Percentiles rank a stretch among this genome's conserved stretches.
phyloP scores from a whole-genome alignment of 805 yeast genomes.

The Candida silvatica region DNA sequence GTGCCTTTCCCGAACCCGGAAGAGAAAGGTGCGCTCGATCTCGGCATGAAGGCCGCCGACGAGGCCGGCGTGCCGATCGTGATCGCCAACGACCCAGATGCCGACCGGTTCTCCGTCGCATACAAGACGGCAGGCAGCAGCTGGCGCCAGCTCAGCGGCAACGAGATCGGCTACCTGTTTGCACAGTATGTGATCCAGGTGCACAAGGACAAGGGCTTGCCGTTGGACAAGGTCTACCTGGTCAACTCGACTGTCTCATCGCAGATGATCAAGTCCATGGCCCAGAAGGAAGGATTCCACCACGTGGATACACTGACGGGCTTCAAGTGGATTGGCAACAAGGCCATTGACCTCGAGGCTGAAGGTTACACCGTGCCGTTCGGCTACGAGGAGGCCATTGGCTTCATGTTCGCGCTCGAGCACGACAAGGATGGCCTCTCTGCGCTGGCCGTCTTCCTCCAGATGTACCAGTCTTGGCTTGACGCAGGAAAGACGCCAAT shows the following conservation, averaged over 20 bases:
- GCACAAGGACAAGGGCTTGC: conserved; percentile 16
- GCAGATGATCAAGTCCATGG: conserved; percentile 66
- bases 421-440: conserved; percentile 92
- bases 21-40: conserved; percentile 80
- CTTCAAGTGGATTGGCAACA: conserved; percentile 95
- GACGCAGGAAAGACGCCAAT: conserved; percentile 29
- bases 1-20: conserved; percentile 94
- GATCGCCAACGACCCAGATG: conserved; percentile 93
- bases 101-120: conserved; percentile 86
- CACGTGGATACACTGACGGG: conserved; percentile 87
- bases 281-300: conserved; percentile 48
- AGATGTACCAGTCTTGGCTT: conserved; percentile 50
- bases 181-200: conserved; percentile 49
- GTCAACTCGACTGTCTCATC: conserved; percentile 91
- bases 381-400: conserved; percentile 94
- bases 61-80: conserved; percentile 39
- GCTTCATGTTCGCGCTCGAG: conserved; percentile 78
- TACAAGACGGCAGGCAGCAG: conserved; percentile 33
- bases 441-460: conserved; percentile 70
- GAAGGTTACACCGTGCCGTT: conserved; percentile 71
- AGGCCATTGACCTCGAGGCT: conserved; percentile 61
- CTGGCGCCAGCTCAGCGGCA: conserved; percentile 85
- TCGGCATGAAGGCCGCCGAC: conserved; percentile 61
- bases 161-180: conserved; percentile 81
- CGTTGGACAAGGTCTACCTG: conserved; percentile 35